Evolutionary conservation across 2,329 filamentous ascomycete species (phyloP).

Genomic region (Sporothrix humicola): DNA sequence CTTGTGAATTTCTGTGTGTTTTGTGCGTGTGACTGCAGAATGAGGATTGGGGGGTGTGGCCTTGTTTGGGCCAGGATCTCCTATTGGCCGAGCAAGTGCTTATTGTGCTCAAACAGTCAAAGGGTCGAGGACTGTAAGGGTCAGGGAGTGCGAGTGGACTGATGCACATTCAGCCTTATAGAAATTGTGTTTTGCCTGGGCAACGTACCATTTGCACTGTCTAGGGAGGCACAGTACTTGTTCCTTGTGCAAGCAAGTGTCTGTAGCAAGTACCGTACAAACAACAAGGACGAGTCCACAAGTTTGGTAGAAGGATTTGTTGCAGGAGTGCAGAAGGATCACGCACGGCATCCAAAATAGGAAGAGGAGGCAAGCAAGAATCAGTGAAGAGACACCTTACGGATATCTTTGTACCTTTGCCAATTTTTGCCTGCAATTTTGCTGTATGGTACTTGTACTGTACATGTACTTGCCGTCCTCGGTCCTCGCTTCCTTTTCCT

Average conservation of each 20-base stretch:
- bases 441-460: background rate
- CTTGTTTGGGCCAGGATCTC: background rate
- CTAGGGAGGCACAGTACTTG: background rate
- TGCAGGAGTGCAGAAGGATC: conserved; percentile 1
- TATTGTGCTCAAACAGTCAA: background rate
- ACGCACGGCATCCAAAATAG: background rate
- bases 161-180: conserved; percentile 15
- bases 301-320: conserved; percentile 7
- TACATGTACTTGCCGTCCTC: background rate
- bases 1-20: background rate
- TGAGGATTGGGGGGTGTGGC: conserved; percentile 4
- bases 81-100: conserved; percentile 6
- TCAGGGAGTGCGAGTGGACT: no score
- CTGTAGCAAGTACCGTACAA: background rate
- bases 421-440: background rate
- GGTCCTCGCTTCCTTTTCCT: background rate
- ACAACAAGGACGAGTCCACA: background rate
- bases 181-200: background rate
- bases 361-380: background rate
- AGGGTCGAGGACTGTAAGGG: background rate
- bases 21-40: conserved; percentile 15
- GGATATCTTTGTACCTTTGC: background rate
- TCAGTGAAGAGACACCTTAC: background rate
- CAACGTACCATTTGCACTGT: background rate
- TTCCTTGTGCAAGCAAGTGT: background rate